These are phyloP conservation scores for Verticillium longisporum DNA, from an alignment of 2,329 filamentous ascomycete genomes.

Conservation along the genomic window DNA sequence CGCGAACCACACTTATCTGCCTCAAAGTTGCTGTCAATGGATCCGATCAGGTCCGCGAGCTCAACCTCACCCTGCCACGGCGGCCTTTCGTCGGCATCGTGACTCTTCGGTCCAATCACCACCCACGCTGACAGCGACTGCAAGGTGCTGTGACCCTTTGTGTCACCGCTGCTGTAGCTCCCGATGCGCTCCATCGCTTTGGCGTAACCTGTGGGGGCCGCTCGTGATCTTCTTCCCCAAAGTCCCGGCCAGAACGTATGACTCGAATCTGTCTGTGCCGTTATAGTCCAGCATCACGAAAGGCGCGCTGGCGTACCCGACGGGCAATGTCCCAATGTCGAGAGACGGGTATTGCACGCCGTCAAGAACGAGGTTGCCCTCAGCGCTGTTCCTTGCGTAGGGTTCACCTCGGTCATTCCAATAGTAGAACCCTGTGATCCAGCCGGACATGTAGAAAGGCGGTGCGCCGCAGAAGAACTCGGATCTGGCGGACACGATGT, in stretches of 20 bases:
- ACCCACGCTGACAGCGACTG: slow-evolving; percentile 32
- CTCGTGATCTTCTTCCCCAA: slow-evolving; percentile 17
- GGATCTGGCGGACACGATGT: slow-evolving; percentile 27
- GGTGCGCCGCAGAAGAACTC: slow-evolving; percentile 19
- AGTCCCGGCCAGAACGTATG: slow-evolving; percentile 29
- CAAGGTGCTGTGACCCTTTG: slow-evolving; percentile 16
- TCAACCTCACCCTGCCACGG: background rate
- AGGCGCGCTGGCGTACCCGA: slow-evolving; percentile 31
- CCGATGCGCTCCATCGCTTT: slow-evolving; percentile 23
- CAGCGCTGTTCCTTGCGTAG: slow-evolving; percentile 6
- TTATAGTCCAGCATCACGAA: slow-evolving; percentile 28
- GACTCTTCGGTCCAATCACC: slow-evolving; percentile 26
- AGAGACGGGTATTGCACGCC: slow-evolving; percentile 20
- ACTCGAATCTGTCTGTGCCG: slow-evolving; percentile 17
- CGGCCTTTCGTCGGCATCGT: slow-evolving; percentile 14
- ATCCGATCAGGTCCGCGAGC: background rate
- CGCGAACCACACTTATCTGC: background rate
- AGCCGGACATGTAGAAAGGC: slow-evolving; percentile 35
- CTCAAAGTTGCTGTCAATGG: background rate
- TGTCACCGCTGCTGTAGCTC: slow-evolving; percentile 6
- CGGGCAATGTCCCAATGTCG: slow-evolving; percentile 21
- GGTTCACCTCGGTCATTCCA: slow-evolving; percentile 29
- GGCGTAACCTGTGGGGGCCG: slow-evolving; percentile 16
- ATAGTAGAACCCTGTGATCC: slow-evolving; percentile 41
- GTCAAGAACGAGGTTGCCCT: slow-evolving; percentile 14